phyloP scores from a whole-genome alignment of 1,284 basidiomycete genomes.

The Malassezia slooffiae region DNA sequence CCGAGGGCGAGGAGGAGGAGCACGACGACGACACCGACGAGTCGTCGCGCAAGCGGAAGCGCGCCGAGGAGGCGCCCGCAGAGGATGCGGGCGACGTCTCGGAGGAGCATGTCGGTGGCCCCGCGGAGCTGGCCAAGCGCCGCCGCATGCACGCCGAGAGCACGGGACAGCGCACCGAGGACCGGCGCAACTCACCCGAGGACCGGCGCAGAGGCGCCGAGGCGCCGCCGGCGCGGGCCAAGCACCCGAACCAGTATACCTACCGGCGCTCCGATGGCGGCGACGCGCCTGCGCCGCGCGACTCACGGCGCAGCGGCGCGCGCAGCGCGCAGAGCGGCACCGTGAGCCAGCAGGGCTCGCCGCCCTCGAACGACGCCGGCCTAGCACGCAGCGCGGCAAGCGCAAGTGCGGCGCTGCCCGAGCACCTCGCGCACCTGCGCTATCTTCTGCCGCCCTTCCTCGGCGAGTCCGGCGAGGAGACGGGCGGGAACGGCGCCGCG shows the following conservation, averaged over 20 bases:
- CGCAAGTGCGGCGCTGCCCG: slow-evolving; percentile 78
- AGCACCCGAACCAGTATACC: slow-evolving; percentile 55
- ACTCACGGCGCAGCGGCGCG: slow-evolving; percentile 3
- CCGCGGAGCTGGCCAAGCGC: slow-evolving; percentile 22
- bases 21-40: slow-evolving; percentile 19
- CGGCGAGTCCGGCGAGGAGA: neutral
- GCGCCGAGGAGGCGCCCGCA: slow-evolving; percentile 9
- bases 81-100: slow-evolving; percentile 15
- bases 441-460: slow-evolving; percentile 68
- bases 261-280: slow-evolving; percentile 48
- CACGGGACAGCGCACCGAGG: slow-evolving; percentile 1
- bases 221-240: slow-evolving; percentile 13
- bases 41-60: slow-evolving; percentile 11
- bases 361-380: slow-evolving; percentile 20
- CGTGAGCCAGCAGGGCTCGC: slow-evolving; percentile 26
- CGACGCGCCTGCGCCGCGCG: slow-evolving; percentile 14
- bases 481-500: neutral
- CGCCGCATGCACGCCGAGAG: slow-evolving; percentile 22
- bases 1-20: slow-evolving; percentile 14
- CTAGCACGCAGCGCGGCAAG: neutral
- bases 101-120: slow-evolving; percentile 8
- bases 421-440: slow-evolving; percentile 79
- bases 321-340: no score
- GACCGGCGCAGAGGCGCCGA: no score
- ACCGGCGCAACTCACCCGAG: slow-evolving; percentile 12